Evolutionary conservation across 1,284 basidiomycete genomes (phyloP).

Genomic region (Abortiporus biennis): DNA sequence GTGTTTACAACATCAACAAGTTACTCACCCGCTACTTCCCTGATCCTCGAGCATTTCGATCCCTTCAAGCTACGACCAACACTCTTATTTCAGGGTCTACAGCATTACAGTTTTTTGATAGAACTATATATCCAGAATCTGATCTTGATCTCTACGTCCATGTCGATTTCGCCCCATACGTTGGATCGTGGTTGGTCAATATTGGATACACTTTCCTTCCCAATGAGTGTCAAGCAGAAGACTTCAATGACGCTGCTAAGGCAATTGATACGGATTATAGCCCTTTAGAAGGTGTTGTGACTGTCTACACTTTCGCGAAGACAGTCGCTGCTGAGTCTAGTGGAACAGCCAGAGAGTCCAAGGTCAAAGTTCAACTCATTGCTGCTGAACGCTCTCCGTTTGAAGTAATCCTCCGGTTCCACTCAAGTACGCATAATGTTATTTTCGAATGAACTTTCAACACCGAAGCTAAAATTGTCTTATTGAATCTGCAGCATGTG

Average conservation of each 20-base stretch:
- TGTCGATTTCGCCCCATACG: conserved; percentile 7
- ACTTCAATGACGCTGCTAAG: conserved; percentile 12
- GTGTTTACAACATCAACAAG: conserved; percentile 21
- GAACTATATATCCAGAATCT: conserved; percentile 34
- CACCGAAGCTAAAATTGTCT: conserved; percentile 23
- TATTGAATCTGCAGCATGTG: conserved; percentile 27
- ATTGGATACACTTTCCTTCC: conserved; percentile 18
- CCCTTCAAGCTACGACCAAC: conserved; percentile 35
- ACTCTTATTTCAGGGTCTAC: conserved; percentile 44
- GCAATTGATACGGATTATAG: neutral
- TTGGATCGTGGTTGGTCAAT: conserved; percentile 16
- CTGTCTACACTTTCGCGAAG: conserved; percentile 10
- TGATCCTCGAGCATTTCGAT: conserved; percentile 32
- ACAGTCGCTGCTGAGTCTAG: neutral
- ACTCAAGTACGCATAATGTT: conserved; percentile 10
- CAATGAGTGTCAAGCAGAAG: conserved; percentile 13
- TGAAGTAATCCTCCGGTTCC: conserved; percentile 10
- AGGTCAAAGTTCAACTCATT: conserved; percentile 12
- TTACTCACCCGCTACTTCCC: conserved; percentile 20
- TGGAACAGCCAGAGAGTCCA: neutral
- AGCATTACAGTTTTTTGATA: conserved; percentile 43
- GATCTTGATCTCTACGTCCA: conserved; percentile 41
- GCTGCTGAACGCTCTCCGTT: conserved; percentile 7
- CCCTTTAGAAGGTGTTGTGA: conserved; percentile 2
- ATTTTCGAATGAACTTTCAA: neutral